Evolutionary conservation across 2,329 filamentous ascomycete genomes (phyloP), one percentile per base, ranked within the genome.

Genomic region (Purpureocillium takamizusanense): DNA sequence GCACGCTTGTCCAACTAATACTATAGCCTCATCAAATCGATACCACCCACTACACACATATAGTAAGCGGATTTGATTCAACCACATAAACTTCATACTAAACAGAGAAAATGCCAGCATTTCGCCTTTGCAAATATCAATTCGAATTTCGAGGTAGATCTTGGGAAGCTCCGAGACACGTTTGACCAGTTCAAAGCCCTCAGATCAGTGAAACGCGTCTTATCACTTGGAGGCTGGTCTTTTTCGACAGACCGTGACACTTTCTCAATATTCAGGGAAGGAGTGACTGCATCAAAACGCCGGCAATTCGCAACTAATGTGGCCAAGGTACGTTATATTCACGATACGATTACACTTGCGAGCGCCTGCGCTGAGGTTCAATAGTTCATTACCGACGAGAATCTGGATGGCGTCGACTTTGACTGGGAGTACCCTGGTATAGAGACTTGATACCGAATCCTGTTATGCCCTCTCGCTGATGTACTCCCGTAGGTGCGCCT

Each of bases 401-500:
- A 45, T 5, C 43, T 67, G 0, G 62, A 66, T 33, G 63, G 65
- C 1, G 39, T 66, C 6, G 62, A 66, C 36, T 46, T 63, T 17
- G 62, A 66, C 42, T 71, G 64, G 66, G 63, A 65, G 33, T 65
- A 66, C 15, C 55, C 53, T 1, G 46, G 46, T 11, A 30, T 18
- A 25, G 12, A 13, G 4, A 14, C 13, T 15, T 18, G 18, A 10
- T 13, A 12, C 28, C 27, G 25, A 12, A n/a, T 29, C 29, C 16
- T 32, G 35, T 36, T 8, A 21, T 35, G 9, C 25, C 25, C 15
- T n/a, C 13, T 28, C 25, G 30, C 21, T 25, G 21, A 25, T 25
- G 21, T 10, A 10, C 32, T 18, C 37, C 39, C n/a, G 29, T 31
- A 18, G 38, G 33, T 14, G 46, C 43, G 2, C 39, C 47, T 0